Conservation (phyloP, 164 flowering plant genomes). For the Sextonia rubra region DNA sequence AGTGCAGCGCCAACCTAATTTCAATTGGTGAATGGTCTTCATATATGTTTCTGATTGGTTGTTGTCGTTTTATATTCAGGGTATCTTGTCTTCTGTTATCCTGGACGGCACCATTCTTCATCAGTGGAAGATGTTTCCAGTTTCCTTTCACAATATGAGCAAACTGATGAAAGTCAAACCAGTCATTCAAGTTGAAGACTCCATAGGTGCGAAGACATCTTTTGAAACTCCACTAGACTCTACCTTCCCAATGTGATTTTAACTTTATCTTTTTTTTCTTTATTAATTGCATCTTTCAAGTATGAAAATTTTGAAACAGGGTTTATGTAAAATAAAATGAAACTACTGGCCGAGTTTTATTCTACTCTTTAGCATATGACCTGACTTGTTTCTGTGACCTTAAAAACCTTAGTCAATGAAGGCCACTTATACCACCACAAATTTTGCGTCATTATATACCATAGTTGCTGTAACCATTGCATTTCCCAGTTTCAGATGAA, state of each 20-base stretch:
- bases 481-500: neutral
- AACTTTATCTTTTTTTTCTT: no score
- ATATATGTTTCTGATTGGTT: neutral
- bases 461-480: neutral
- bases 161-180: conserved; percentile 34
- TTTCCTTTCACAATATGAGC: conserved; percentile 52
- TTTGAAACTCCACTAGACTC: no score
- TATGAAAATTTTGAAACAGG: neutral
- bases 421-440: neutral
- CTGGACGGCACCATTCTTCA: conserved; percentile 44
- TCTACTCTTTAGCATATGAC: neutral
- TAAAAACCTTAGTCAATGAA: neutral
- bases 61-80: conserved; percentile 38
- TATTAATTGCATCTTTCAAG: neutral
- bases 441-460: neutral
- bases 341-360: neutral
- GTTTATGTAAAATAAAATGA: neutral
- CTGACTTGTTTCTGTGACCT: neutral
- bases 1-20: neutral
- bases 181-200: conserved; percentile 26
- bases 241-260: no score
- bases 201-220: conserved; percentile 12
- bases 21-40: neutral
- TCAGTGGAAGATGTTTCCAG: conserved; percentile 68
- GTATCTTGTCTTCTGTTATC: conserved; percentile 72